Conservation (phyloP, 2,329 filamentous ascomycete genomes). For the Clonostachys chloroleuca region DNA sequence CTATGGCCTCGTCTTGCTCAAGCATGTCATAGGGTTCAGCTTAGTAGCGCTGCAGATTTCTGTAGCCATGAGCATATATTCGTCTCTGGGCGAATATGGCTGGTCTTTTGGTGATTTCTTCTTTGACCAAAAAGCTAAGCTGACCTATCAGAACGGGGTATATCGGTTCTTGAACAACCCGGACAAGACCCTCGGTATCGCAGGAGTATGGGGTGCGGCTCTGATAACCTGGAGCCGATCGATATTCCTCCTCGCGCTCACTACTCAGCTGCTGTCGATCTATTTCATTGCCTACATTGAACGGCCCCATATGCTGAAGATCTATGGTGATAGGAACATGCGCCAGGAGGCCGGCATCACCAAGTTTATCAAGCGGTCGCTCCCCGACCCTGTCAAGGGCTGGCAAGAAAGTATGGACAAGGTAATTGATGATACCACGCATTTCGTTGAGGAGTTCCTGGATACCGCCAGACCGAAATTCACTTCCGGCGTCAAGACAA, state of each 20-base stretch:
- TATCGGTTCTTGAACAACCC: conserved; percentile 98
- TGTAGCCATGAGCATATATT: conserved; percentile 91
- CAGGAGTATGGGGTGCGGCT: conserved; percentile 92
- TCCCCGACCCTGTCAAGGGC: conserved; percentile 78
- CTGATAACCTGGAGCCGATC: conserved; percentile 87
- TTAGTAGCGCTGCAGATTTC: conserved; percentile 85
- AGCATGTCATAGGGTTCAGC: conserved; percentile 78
- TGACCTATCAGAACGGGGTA: conserved; percentile 87
- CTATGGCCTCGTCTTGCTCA: conserved; percentile 78
- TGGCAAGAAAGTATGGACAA: conserved; percentile 85
- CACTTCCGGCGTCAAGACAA: conserved; percentile 77
- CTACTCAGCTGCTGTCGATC: conserved; percentile 81
- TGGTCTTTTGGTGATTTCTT: conserved; percentile 99
- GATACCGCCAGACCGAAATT: conserved; percentile 83
- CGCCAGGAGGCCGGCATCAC: conserved; percentile 86
- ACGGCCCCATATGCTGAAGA: conserved; percentile 95
- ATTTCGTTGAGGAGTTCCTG: conserved; percentile 87
- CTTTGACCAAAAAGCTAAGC: conserved; percentile 81
- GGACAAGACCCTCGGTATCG: conserved; percentile 87
- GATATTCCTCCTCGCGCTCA: conserved; percentile 80
- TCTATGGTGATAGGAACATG: conserved; percentile 75
- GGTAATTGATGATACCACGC: conserved; percentile 78
- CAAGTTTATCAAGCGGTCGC: conserved; percentile 81
- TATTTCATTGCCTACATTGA: conserved; percentile 91
- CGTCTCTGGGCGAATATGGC: conserved; percentile 93